These are phyloP conservation scores for Avena sativa DNA, from an alignment of 176 grass and related monocot species.

Conservation along the genomic window DNA sequence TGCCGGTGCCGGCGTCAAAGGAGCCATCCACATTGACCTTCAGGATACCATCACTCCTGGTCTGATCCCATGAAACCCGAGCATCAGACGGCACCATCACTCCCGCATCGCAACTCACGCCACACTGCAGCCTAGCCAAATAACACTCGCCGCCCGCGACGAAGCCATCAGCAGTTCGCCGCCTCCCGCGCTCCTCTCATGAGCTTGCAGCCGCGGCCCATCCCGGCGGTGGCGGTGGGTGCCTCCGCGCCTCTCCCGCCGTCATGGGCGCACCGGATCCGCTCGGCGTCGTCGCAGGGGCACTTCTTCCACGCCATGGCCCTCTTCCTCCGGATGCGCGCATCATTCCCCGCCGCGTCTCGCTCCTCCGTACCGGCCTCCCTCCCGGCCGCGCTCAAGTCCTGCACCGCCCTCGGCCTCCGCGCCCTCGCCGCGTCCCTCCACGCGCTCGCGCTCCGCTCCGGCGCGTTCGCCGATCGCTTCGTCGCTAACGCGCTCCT, in stretches of 20 bases:
- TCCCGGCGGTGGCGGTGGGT: conserved; percentile 3
- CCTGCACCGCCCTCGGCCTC: conserved; percentile 49
- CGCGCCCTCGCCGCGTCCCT: conserved; percentile 51
- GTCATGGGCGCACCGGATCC: conserved; percentile 60
- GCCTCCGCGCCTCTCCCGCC: conserved; percentile 8
- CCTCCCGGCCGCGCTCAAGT: conserved; percentile 72
- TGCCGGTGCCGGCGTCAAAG: neutral
- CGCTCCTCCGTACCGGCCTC: conserved; percentile 41
- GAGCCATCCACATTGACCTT: conserved; percentile 4
- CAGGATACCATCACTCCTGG: neutral
- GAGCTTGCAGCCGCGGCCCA: conserved; percentile 24
- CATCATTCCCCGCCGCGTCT: conserved; percentile 20
- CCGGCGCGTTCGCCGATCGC: conserved; percentile 53
- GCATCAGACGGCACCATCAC: neutral
- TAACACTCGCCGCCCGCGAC: neutral
- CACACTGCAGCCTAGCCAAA: neutral
- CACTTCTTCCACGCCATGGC: conserved; percentile 54
- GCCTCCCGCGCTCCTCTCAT: neutral
- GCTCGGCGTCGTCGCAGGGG: conserved; percentile 48
- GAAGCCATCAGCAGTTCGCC: neutral
- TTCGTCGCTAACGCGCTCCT: conserved; percentile 67
- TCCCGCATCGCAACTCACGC: neutral
- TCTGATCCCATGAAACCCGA: neutral
- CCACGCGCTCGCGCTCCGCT: conserved; percentile 70
- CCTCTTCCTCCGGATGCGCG: conserved; percentile 60